Base-by-base conservation (phyloP, 169 alveolate species). In the Blepharisma undulans region DNA sequence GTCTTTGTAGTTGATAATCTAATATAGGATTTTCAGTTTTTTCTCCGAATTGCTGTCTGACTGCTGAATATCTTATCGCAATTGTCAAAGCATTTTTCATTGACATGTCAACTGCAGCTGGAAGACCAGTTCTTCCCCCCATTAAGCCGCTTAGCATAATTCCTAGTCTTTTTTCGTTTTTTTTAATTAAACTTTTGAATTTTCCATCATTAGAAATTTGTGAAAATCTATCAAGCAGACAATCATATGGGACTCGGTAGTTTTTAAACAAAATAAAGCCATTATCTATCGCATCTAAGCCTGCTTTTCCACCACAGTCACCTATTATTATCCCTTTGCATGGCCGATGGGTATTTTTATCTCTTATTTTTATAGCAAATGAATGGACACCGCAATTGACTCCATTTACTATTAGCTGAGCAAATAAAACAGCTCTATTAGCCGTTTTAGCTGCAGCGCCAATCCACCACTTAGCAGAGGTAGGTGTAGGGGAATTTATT, bases 381-480 rank as follows among this genome's bases (percentile, higher is more conserved):
- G 97, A 76, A 36, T 94, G 91, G 0, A 95, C 96, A 33, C 97
- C 97, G 78, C 93, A 81, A 34, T 94, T 85, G 72, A 92, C 90
- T 3, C 95, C 96, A 33, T 93, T 34, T n/a, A 90, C 71, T 19
- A 90, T 86, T 19, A 94, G 79, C 84, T 92, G 82, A 22, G 97
- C 97, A 88, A 92, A 94, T 19, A 94, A 81, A 16, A 91, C 95
- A 87, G 92, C 92, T 88, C 91, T 95, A 32, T 90, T 95, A 19
- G 96, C 90, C 19, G 95, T 76, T 19, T 89, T 87, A 34, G 96
- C 98, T 18, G 93, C 89, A 29, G 95, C 96, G 59, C 97, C 97
- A 84, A 95, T 94, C 97, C 98, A 96, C 90, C 93, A 93, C 90
- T 96, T 96, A 0, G 94, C 90, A 33, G 96, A 77, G 71, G 93